Conservation (phyloP, 2,329 filamentous ascomycete species). For the Aspergillus unguis region DNA sequence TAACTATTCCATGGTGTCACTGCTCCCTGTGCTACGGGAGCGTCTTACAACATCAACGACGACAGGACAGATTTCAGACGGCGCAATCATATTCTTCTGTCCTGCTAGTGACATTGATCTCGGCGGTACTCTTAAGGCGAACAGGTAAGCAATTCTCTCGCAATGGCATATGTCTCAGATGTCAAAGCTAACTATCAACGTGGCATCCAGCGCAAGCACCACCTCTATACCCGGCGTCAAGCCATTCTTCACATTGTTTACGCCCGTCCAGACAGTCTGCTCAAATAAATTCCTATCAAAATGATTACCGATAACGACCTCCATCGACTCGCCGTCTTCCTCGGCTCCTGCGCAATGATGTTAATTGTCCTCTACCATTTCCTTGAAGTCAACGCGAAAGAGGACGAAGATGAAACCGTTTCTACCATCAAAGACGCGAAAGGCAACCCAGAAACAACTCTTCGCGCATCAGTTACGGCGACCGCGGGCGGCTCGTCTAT, state of each 20-base stretch:
- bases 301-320: conserved; percentile 96
- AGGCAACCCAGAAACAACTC: background rate
- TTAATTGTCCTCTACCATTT: conserved; percentile 95
- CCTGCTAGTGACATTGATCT: background rate
- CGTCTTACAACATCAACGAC: conserved; percentile 2
- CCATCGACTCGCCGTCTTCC: conserved; percentile 87
- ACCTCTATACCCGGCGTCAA: background rate
- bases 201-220: conserved; percentile 9
- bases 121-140: background rate
- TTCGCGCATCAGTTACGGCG: conserved; percentile 9
- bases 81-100: background rate
- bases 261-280: background rate
- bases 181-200: conserved; percentile 8
- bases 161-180: background rate
- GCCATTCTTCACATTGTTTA: background rate
- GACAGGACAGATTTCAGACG: background rate
- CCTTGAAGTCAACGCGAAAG: conserved; percentile 84
- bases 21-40: background rate
- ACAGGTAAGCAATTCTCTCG: conserved; percentile 4
- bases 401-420: conserved; percentile 35
- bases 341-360: conserved; percentile 84
- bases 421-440: conserved; percentile 15
- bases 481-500: conserved; percentile 17
- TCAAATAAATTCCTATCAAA: conserved; percentile 34
- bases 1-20: conserved; percentile 3